Base-by-base conservation (phyloP, 2,329 filamentous ascomycete genomes). In the Colletotrichum lindemuthianum region DNA sequence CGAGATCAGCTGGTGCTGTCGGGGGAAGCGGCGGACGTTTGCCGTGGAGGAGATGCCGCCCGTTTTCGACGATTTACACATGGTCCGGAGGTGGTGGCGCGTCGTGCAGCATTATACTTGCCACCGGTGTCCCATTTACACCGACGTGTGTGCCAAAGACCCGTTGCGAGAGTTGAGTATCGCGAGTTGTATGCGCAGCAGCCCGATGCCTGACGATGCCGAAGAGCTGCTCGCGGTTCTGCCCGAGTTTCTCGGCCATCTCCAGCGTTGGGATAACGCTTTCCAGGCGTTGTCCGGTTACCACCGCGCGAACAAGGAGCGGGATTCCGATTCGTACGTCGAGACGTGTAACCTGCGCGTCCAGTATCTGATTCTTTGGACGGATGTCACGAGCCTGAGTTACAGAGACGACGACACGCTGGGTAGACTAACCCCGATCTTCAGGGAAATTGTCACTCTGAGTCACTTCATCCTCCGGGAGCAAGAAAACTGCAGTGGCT, bases 331-430 rank as follows among this genome's bases (percentile, higher is more conserved):
- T 2, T 52, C 70, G 0, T 80, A 79, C 49, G 71, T 78, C 5
- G 72, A 74, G 10, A 77, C 76, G n/a, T 74, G 78, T 58, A 80
- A 76, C 54, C 67, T 82, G 8, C 77, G 78, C 3, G 69, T 81
- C 37, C 79, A 82, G 32, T 82, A 80, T 58, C 70, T 81, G 36
- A 70, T 81, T 4, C 70, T 80, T 1, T 76, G 75, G 68, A 73
- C 79, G 33, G 77, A 80, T 60, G 73, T 77, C 0, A 70, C 73
- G 1, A 72, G 79, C 9, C 72, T 77, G 1, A 75, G 76, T 2
- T 81, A 76, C 67, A 75, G 73, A 4, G 72, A 75, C 40, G 69
- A 77, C 50, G 70, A 72, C 51, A 73, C 70, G 2, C 74, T 78
- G 40, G 75, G 73, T 32, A 68, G 70, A 3, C 71, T 81, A 32